Evolutionary conservation across 345 rosid genomes (phyloP).

Genomic region (Citrus sinensis): DVS_A1.0 CM039163.1:62001-62500

Average conservation of each 20-base stretch:
- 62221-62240: constrained; percentile 33
- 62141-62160: constrained; percentile 3
- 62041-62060: constrained; percentile 41
- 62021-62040: constrained; percentile 81
- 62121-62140: constrained; percentile 3
- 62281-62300: constrained; percentile 3
- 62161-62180: constrained; percentile 17
- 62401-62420: constrained; percentile 47
- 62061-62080: background rate
- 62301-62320: background rate
- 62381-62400: constrained; percentile 17
- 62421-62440: constrained; percentile 28
- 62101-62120: background rate
- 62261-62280: constrained; percentile 25
- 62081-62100: background rate
- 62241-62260: constrained; percentile 10
- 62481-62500: constrained; percentile 9
- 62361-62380: constrained; percentile 10
- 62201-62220: constrained; percentile 22
- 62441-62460: constrained; percentile 21
- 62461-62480: constrained; percentile 23
- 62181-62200: constrained; percentile 26
- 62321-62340: background rate
- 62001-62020: constrained; percentile 53
- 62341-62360: background rate